Evolutionary conservation across 148 eudicot genomes (phyloP).

Genomic region (Cornus florida): DNA sequence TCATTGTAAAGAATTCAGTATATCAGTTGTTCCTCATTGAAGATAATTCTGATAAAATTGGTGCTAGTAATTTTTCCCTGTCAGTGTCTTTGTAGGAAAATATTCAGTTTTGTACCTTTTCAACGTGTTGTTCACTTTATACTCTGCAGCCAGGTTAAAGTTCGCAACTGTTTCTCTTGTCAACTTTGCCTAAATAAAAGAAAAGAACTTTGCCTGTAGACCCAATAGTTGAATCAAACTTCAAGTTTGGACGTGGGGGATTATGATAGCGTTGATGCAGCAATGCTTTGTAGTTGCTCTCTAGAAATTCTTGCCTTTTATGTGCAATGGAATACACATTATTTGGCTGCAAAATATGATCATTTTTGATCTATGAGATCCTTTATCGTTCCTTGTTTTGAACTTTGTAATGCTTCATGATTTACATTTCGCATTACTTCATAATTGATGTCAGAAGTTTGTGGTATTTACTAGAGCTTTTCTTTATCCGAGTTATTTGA

Average conservation of each 20-base stretch:
- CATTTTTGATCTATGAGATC: not conserved
- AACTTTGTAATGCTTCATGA: not conserved
- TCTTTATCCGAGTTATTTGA: constrained; percentile 15
- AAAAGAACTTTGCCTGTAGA: not conserved
- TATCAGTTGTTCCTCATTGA: no score
- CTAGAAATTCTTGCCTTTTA: not conserved
- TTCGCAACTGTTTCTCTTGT: not conserved
- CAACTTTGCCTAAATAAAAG: no score
- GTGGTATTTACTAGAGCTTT: constrained; percentile 5
- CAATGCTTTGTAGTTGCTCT: not conserved
- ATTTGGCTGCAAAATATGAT: not conserved
- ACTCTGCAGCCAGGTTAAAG: not conserved
- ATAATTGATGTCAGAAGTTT: not conserved
- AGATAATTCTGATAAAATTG: no score
- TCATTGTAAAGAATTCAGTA: no score
- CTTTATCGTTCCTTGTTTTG: not conserved
- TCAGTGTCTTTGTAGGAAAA: no score
- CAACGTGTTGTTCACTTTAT: not conserved
- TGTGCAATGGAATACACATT: not conserved
- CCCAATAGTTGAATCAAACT: not conserved
- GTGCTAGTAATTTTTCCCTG: no score
- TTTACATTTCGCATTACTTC: not conserved
- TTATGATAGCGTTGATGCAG: not conserved
- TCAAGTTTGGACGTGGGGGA: not conserved
- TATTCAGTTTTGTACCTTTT: not conserved